phyloP scores from a whole-genome alignment of 2,329 filamentous ascomycete genomes.

The Exophiala lecanii-corni region DNA sequence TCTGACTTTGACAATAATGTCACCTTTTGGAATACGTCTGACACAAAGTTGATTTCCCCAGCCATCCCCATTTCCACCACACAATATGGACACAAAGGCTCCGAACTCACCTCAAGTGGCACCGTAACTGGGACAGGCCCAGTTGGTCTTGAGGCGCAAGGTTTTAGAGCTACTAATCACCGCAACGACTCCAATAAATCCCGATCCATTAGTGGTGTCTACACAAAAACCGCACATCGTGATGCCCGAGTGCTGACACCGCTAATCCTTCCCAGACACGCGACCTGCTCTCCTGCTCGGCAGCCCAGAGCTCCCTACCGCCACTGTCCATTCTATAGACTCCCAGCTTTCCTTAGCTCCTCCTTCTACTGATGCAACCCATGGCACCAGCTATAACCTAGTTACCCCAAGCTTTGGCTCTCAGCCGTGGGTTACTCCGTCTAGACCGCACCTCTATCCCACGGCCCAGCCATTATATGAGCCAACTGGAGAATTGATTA shows the following conservation, averaged over 20 bases:
- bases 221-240: constrained; percentile 13
- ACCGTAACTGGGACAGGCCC: constrained; percentile 1
- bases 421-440: constrained; percentile 18
- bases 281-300: constrained; percentile 15
- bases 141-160: not conserved
- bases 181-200: constrained; percentile 7
- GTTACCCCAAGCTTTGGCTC: constrained; percentile 20
- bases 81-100: constrained; percentile 10
- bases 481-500: constrained; percentile 21
- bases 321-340: constrained; percentile 14
- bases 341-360: constrained; percentile 14
- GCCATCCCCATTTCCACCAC: constrained; percentile 22
- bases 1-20: constrained; percentile 18
- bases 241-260: constrained; percentile 22
- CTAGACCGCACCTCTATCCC: constrained; percentile 18
- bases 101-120: constrained; percentile 2
- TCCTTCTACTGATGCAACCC: constrained; percentile 16
- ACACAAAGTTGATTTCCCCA: constrained; percentile 21
- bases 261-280: constrained; percentile 23
- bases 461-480: constrained; percentile 24
- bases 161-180: constrained; percentile 20
- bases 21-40: constrained; percentile 17
- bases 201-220: too few relatives aligned
- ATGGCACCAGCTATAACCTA: constrained; percentile 19
- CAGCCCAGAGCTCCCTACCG: constrained; percentile 14